These are phyloP conservation scores for Millerago galiae DNA, from an alignment of 805 yeast genomes.

Conservation along the genomic window DNA sequence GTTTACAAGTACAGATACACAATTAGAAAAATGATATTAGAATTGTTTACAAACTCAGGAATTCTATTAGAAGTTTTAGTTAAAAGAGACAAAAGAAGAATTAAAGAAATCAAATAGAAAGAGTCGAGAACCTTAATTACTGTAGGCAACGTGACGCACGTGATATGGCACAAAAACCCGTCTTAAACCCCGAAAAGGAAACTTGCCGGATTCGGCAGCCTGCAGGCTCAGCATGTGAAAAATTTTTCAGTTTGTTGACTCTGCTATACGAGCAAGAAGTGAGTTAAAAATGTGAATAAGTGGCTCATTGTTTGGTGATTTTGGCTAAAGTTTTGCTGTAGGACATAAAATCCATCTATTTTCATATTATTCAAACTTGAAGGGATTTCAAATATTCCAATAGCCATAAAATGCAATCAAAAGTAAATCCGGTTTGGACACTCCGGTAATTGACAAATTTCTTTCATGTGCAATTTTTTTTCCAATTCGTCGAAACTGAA, in stretches of 20 bases:
- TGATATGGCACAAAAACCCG: background rate
- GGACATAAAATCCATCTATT: too few species aligned
- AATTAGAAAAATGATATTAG: conserved; percentile 59
- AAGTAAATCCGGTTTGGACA: background rate
- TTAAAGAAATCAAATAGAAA: conserved; percentile 11
- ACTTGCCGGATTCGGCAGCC: background rate
- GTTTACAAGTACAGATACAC: conserved; percentile 55
- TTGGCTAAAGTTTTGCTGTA: too few species aligned
- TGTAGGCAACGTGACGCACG: background rate
- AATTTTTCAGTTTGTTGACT: background rate
- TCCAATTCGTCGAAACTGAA: background rate
- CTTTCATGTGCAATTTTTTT: conserved; percentile 3
- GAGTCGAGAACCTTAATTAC: too few species aligned
- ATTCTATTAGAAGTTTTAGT: conserved; percentile 46
- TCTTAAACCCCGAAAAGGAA: background rate
- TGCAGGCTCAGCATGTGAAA: conserved; percentile 6
- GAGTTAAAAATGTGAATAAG: too few species aligned
- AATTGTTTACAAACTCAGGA: conserved; percentile 46
- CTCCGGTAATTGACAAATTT: background rate
- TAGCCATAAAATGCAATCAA: too few species aligned
- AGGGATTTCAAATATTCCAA: too few species aligned
- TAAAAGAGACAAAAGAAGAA: conserved; percentile 35
- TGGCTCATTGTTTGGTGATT: too few species aligned
- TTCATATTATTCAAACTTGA: too few species aligned
- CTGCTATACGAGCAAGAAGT: conserved; percentile 3